Percentiles rank a stretch among this genome's conserved stretches.
Conservation (phyloP, 140 eudicot genomes). For the Anethum foeniculum region DNA sequence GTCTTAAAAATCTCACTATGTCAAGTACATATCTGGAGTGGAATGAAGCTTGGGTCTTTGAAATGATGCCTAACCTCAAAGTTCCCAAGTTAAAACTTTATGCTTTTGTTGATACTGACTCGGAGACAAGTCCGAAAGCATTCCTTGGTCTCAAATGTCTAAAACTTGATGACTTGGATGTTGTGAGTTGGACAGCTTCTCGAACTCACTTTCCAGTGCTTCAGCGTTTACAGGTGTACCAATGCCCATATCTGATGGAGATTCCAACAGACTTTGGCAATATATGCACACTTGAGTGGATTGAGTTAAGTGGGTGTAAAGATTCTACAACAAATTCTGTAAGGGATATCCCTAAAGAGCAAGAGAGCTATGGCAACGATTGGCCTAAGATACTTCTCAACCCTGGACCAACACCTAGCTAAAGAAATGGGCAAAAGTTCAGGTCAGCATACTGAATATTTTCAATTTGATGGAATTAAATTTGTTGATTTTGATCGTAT, state of each 20-base stretch:
- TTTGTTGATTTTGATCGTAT: too few species aligned
- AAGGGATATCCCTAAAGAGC: not conserved
- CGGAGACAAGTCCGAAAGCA: not conserved
- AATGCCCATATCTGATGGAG: slow-evolving; percentile 11
- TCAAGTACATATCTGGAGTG: too few species aligned
- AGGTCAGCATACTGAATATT: too few species aligned
- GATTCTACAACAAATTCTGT: slow-evolving; percentile 8
- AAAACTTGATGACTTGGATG: not conserved
- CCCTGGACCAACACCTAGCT: not conserved
- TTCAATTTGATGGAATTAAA: too few species aligned
- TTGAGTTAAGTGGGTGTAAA: not conserved
- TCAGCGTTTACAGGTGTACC: not conserved
- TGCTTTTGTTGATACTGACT: not conserved
- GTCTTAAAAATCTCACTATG: too few species aligned
- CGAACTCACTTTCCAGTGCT: slow-evolving; percentile 21
- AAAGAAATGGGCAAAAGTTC: too few species aligned
- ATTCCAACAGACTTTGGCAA: not conserved
- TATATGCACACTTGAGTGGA: not conserved
- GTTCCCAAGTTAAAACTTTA: slow-evolving; percentile 13
- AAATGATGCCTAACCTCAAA: not conserved
- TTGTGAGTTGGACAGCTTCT: not conserved
- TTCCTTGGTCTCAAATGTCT: not conserved
- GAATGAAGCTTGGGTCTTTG: too few species aligned
- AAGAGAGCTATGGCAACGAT: not conserved
- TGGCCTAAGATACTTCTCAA: not conserved